A percentile compares a stretch with the other conserved stretches of the same genome.
phyloP scores from a whole-genome alignment of 331 rosid genomes.

The Quercus lobata region DNA sequence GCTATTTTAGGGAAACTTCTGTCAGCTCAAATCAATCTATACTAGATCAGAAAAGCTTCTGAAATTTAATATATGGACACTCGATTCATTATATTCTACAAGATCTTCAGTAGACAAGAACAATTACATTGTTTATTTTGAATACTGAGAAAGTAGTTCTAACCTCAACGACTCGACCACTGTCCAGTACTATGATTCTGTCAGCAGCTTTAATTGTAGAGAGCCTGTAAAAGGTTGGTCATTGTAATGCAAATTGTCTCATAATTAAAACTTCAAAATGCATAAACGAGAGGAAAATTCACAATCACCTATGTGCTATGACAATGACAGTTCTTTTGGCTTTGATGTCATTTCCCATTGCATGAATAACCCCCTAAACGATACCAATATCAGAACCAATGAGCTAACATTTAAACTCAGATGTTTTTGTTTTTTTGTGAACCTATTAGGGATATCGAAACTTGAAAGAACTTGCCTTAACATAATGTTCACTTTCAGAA shows the following conservation, averaged over 20 bases:
- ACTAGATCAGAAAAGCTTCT: background rate
- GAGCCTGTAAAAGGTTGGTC: conserved; percentile 43
- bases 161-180: conserved; percentile 69
- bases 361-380: conserved; percentile 48
- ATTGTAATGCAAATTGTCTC: background rate
- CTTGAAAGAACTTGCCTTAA: conserved; percentile 40
- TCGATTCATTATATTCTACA: background rate
- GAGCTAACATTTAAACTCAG: conserved; percentile 4
- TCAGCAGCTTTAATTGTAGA: conserved; percentile 72
- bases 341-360: conserved; percentile 34
- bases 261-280: background rate
- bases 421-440: background rate
- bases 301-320: conserved; percentile 61
- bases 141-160: background rate
- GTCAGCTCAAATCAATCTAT: background rate
- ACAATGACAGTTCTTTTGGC: conserved; percentile 56
- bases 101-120: background rate
- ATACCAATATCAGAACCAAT: conserved; percentile 9
- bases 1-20: too few species aligned
- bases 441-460: background rate
- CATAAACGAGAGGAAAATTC: background rate
- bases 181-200: conserved; percentile 59
- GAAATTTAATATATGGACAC: background rate
- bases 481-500: conserved; percentile 63
- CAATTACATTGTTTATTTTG: conserved; percentile 2